A percentile compares a stretch with the other conserved stretches of the same genome.
phyloP scores from a whole-genome alignment of 2,329 filamentous ascomycete genomes.

The Cercospora berteroae region DNA sequence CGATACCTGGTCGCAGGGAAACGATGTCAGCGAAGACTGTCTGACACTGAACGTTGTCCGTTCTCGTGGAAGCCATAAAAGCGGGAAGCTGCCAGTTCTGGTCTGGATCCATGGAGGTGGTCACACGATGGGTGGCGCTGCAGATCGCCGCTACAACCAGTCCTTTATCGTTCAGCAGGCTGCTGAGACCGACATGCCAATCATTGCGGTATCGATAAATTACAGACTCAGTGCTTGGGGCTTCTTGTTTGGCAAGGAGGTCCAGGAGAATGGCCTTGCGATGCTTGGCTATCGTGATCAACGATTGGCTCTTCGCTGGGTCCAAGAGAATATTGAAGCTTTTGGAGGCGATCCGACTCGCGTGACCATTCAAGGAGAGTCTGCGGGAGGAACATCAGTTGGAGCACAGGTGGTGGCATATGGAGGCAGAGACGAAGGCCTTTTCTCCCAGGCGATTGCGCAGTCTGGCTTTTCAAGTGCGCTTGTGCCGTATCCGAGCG shows the following conservation, averaged over 20 bases:
- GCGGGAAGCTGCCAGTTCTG: slow-evolving; percentile 24
- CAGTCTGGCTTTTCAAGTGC: slow-evolving; percentile 47
- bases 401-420: slow-evolving; percentile 55
- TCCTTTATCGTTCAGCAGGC: slow-evolving; percentile 34
- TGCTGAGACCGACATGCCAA: slow-evolving; percentile 31
- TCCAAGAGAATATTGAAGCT: slow-evolving; percentile 36
- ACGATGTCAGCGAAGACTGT: slow-evolving; percentile 31
- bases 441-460: slow-evolving; percentile 55
- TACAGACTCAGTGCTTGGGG: slow-evolving; percentile 67
- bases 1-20: slow-evolving; percentile 29
- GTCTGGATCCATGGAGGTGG: slow-evolving; percentile 31
- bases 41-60: slow-evolving; percentile 30
- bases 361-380: slow-evolving; percentile 33
- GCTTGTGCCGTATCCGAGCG: slow-evolving; percentile 17
- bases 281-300: slow-evolving; percentile 40
- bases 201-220: slow-evolving; percentile 61
- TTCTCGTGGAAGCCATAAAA: slow-evolving; percentile 10
- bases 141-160: slow-evolving; percentile 32
- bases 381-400: slow-evolving; percentile 45
- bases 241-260: slow-evolving; percentile 59
- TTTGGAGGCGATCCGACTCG: slow-evolving; percentile 31
- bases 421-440: slow-evolving; percentile 52
- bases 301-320: slow-evolving; percentile 44
- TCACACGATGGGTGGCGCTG: slow-evolving; percentile 25
- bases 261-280: slow-evolving; percentile 54